Evolutionary conservation across 768 basidiomycete genomes (phyloP), one percentile per base, ranked within the genome.

Genomic region (Russula dissimulans): DNA sequence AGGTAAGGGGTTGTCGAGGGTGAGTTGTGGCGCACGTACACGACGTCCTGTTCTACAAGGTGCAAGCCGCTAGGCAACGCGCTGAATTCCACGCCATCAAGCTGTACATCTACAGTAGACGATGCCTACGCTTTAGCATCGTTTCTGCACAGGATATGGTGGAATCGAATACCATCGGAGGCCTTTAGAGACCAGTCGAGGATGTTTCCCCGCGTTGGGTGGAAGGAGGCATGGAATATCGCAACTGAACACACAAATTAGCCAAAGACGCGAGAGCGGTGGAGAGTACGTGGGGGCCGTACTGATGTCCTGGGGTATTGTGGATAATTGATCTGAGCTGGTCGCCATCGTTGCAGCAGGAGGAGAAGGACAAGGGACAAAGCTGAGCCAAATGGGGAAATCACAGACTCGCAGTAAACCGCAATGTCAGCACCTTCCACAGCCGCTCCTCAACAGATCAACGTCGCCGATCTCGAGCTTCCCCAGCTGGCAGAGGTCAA

Each of bases 401-500:
- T n/a, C 39, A 10, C 10, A 36, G 7, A 43, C 14, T 8, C 9
- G 31, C 46, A 18, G 32, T 8, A 6, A 3, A 47, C 47, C 18
- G 10, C 49, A 43, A 56, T 56, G 54, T 54, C 64, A 5, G 22
- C 50, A 3, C 29, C 44, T 43, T 54, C 54, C 15, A n/a, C 52
- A n/a, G 22, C 64, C 36, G 48, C 62, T 22, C 73, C 80, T 11
- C 88, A 90, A 68, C 85, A 88, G 59, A 79, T 95, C 69, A 88
- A 82, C 66, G 78, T 95, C 17, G 75, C 81, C 14, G 92, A 97
- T 72, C 80, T 99, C 54, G 89, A 92, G 67, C 73, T 95, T 34
- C 74, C 84, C 1, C 95, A 98, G 72, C 81, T 98, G 2, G 79
- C 85, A 10, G 92, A 97, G 65, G 92, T 97, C 43, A 84, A 87